Evolutionary conservation across 1,284 basidiomycete genomes (phyloP), one percentile per base, ranked within the genome.

Genomic region (Malassezia dermatis): DNA sequence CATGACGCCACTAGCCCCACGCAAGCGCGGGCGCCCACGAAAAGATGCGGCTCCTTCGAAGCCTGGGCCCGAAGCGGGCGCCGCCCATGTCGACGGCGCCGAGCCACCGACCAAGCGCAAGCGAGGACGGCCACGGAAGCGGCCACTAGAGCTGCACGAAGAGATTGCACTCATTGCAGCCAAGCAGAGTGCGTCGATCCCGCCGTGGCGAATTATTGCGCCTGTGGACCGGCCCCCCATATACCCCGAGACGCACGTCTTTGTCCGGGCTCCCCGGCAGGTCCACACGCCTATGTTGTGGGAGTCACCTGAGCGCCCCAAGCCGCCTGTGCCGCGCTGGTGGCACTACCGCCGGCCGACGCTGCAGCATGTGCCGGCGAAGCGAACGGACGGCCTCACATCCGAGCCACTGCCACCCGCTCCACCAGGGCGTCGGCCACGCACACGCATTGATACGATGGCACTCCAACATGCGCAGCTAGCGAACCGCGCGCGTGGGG

Each of bases 181-280:
- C n/a, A 51, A 51, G 39, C 41, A 42, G n/a, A 23, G 32, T 12
- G 41, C 37, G 2, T 31, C n/a, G 2, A 50, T 56, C 19, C 43
- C 48, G 15, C 53, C 44, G 4, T 57, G 55, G 55, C 26, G 13
- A 10, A n/a, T 32, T 15, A 34, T 47, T 4, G 23, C n/a, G 7
- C 13, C 28, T 10, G 37, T 45, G 17, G 55, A 57, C 27, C 49
- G 49, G 2, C 55, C 55, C n/a, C 55, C 55, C 2, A 13, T 30
- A 26, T 57, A 52, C 39, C 55, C 55, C 26, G 55, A 57, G 32
- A 57, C 55, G n/a, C 55, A 57, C 28, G 39, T 57, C 1, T 35
- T 48, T 26, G 19, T 57, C 24, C 23, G n/a, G 8, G 21, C 12
- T 7, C 34, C 41, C 13, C 53, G 24, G 10, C 27, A 17, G 27